These are phyloP conservation scores for Wickerhamomyces subpelliculosus DNA, from an alignment of 805 yeast species.

Conservation along the genomic window DNA sequence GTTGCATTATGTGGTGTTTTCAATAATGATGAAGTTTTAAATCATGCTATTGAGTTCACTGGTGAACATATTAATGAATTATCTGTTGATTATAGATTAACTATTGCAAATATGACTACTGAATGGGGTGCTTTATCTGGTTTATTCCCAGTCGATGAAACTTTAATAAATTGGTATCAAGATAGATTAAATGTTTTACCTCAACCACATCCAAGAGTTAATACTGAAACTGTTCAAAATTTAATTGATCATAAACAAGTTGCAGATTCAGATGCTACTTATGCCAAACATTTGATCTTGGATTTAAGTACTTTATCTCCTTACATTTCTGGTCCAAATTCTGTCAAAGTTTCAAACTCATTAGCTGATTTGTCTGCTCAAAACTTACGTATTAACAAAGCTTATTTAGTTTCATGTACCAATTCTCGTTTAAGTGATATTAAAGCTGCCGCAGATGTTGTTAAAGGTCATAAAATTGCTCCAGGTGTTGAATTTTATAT, in stretches of 20 bases:
- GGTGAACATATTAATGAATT: conserved; percentile 71
- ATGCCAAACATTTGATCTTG: conserved; percentile 81
- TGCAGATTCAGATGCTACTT: conserved; percentile 74
- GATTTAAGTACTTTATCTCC: conserved; percentile 82
- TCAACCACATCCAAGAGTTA: conserved; percentile 81
- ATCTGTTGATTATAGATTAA: conserved; percentile 77
- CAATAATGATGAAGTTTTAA: conserved; percentile 87
- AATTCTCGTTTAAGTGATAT: conserved; percentile 91
- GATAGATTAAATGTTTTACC: conserved; percentile 49
- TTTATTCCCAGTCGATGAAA: conserved; percentile 89
- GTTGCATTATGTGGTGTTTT: conserved; percentile 92
- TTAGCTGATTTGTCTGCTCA: conserved; percentile 66
- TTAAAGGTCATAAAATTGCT: conserved; percentile 74
- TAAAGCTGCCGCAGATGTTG: conserved; percentile 87
- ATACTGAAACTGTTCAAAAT: conserved; percentile 46
- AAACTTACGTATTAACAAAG: conserved; percentile 79
- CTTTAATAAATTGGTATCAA: conserved; percentile 72
- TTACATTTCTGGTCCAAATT: conserved; percentile 92
- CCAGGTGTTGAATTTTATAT: conserved; percentile 91
- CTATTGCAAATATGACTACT: conserved; percentile 96
- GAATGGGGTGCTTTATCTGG: conserved; percentile 99
- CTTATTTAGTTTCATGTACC: conserved; percentile 96
- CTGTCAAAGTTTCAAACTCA: conserved; percentile 85
- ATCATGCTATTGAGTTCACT: conserved; percentile 89
- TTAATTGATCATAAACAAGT: conserved; percentile 34